Conservation (phyloP, 2,329 filamentous ascomycete genomes). For the Penicillium decumbens region DNA sequence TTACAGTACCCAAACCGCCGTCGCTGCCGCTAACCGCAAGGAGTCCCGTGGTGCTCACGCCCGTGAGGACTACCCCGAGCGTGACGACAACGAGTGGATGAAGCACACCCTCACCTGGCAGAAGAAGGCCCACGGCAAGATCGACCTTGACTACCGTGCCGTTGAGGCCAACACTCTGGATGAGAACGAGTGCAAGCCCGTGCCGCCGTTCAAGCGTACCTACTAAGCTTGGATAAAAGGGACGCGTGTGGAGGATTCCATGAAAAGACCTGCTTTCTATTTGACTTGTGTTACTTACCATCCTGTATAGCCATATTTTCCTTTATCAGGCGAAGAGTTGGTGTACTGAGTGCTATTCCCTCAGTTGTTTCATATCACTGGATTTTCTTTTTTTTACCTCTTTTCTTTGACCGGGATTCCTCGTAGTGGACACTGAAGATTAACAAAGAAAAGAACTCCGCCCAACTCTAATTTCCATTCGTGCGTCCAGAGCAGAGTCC, state of each 20-base stretch:
- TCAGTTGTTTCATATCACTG: constrained; percentile 24
- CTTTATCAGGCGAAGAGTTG: constrained; percentile 34
- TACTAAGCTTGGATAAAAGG: constrained; percentile 38
- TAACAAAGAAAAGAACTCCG: neutral
- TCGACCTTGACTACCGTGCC: constrained; percentile 78
- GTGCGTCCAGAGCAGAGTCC: neutral
- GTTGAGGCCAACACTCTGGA: constrained; percentile 82
- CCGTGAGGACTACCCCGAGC: constrained; percentile 91
- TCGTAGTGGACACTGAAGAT: neutral
- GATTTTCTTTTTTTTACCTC: constrained; percentile 15
- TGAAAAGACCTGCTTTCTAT: constrained; percentile 33
- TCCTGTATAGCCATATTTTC: constrained; percentile 40
- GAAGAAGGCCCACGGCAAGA: constrained; percentile 81
- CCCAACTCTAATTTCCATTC: neutral
- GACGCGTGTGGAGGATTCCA: constrained; percentile 19
- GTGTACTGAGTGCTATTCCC: constrained; percentile 27
- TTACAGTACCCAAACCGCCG: constrained; percentile 77
- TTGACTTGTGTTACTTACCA: constrained; percentile 35
- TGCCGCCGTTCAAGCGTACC: constrained; percentile 83
- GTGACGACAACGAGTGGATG: constrained; percentile 97
- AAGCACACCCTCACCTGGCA: constrained; percentile 98
- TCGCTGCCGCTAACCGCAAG: constrained; percentile 85
- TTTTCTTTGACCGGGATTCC: neutral
- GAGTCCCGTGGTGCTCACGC: constrained; percentile 97
- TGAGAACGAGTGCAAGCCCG: constrained; percentile 90